phyloP scores from a whole-genome alignment of 495 filamentous ascomycete species.

The Aspergillus taichungensis region DNA sequence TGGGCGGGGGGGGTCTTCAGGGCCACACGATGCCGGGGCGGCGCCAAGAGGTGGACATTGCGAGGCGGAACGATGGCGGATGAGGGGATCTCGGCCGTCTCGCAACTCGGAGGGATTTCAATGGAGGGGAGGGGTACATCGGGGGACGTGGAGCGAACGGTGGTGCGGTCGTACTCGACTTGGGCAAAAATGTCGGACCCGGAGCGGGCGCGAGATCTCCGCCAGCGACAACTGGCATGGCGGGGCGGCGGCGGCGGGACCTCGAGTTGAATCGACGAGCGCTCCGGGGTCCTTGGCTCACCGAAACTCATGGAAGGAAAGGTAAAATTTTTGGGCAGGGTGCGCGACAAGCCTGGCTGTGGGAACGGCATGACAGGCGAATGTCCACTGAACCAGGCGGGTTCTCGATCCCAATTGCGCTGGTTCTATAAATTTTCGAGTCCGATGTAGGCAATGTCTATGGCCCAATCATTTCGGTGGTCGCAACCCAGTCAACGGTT shows the following conservation, averaged over 20 bases:
- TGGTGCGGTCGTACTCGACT: slow-evolving; percentile 24
- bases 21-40: slow-evolving; percentile 40
- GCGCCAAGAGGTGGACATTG: slow-evolving; percentile 41
- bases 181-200: slow-evolving; percentile 35
- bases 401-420: no score
- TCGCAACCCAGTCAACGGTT: no score
- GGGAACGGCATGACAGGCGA: slow-evolving; percentile 35
- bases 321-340: slow-evolving; percentile 56
- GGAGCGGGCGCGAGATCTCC: slow-evolving; percentile 36
- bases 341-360: slow-evolving; percentile 50
- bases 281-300: slow-evolving; percentile 53
- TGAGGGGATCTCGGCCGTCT: slow-evolving; percentile 14
- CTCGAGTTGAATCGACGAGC: slow-evolving; percentile 29
- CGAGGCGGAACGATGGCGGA: slow-evolving; percentile 13
- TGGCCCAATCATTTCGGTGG: no score
- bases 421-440: no score
- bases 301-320: slow-evolving; percentile 47
- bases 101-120: slow-evolving; percentile 36
- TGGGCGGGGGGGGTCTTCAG: slow-evolving; percentile 58
- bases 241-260: slow-evolving; percentile 41
- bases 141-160: slow-evolving; percentile 16
- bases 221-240: slow-evolving; percentile 43
- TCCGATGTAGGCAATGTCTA: no score
- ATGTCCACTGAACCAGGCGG: not conserved
- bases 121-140: slow-evolving; percentile 53